phyloP scores from a whole-genome alignment of 2,329 filamentous ascomycete species.

The Epichloe gansuensis region DNA sequence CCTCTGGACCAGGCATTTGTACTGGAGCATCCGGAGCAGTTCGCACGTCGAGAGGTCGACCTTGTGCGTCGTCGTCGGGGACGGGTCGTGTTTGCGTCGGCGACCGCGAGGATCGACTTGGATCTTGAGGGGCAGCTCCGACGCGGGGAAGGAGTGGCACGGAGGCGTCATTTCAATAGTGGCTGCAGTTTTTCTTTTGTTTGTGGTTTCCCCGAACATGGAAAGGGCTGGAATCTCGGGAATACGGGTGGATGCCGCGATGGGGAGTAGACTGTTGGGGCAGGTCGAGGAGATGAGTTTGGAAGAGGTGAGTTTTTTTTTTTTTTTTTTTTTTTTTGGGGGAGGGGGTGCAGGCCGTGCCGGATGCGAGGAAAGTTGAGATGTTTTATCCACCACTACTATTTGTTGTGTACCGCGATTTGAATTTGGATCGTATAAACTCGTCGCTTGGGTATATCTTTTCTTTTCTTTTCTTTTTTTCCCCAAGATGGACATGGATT shows the following conservation, averaged over 20 bases:
- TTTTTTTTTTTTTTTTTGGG: neutral
- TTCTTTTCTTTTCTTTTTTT: too few relatives aligned
- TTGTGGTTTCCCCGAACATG: too few relatives aligned
- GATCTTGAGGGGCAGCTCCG: slow-evolving; percentile 35
- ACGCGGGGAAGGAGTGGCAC: slow-evolving; percentile 40
- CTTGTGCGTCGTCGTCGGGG: slow-evolving; percentile 19
- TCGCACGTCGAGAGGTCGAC: slow-evolving; percentile 44
- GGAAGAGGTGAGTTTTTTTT: slow-evolving; percentile 39
- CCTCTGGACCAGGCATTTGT: slow-evolving; percentile 42
- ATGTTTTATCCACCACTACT: neutral
- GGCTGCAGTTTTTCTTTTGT: too few relatives aligned
- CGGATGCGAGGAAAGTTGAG: neutral
- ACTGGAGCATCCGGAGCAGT: slow-evolving; percentile 47
- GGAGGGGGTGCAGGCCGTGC: neutral
- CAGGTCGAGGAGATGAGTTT: slow-evolving; percentile 46
- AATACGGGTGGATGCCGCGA: slow-evolving; percentile 23
- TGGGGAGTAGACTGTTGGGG: slow-evolving; percentile 37
- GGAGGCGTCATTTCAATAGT: slow-evolving; percentile 42
- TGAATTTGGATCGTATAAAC: too few relatives aligned
- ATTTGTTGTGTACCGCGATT: too few relatives aligned
- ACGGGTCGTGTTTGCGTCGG: slow-evolving; percentile 36
- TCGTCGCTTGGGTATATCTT: too few relatives aligned
- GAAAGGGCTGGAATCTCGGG: too few relatives aligned
- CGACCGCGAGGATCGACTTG: slow-evolving; percentile 37
- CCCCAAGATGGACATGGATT: too few relatives aligned